phyloP scores from a whole-genome alignment of 805 yeast genomes.

The Saturnispora hagleri region DNA sequence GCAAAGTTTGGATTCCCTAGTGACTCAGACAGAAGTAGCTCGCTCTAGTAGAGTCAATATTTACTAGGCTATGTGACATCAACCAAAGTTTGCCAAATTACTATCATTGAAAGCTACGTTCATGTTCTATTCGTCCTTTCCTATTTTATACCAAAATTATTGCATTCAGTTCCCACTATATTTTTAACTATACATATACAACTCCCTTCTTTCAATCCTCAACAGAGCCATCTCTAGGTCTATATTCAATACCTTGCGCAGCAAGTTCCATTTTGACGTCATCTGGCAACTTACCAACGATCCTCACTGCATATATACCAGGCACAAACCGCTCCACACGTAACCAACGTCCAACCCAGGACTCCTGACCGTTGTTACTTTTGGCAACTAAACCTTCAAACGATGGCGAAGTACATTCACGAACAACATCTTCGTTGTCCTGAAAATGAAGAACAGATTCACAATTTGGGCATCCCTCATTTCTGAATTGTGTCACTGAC shows the following conservation, averaged over 20 bases:
- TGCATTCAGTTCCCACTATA: background rate
- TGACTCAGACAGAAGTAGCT: background rate
- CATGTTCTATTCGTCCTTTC: background rate
- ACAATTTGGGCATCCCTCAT: slow-evolving; percentile 93
- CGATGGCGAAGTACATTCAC: slow-evolving; percentile 92
- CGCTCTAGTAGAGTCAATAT: background rate
- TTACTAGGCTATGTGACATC: background rate
- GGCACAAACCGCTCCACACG: slow-evolving; percentile 82
- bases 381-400: slow-evolving; percentile 92
- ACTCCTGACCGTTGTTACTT: slow-evolving; percentile 61
- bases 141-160: background rate
- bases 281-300: slow-evolving; percentile 83
- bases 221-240: slow-evolving; percentile 91
- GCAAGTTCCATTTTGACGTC: slow-evolving; percentile 70
- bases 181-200: background rate
- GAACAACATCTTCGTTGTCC: slow-evolving; percentile 74
- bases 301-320: slow-evolving; percentile 90
- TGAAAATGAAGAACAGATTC: slow-evolving; percentile 70
- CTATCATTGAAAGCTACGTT: background rate
- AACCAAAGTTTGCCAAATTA: background rate
- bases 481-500: slow-evolving; percentile 64
- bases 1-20: background rate
- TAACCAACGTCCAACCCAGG: slow-evolving; percentile 97
- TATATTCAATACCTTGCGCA: slow-evolving; percentile 67
- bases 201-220: slow-evolving; percentile 17